Base-by-base conservation (phyloP, 2,329 filamentous ascomycete species). In the Teratosphaeria nubilosa region DNA sequence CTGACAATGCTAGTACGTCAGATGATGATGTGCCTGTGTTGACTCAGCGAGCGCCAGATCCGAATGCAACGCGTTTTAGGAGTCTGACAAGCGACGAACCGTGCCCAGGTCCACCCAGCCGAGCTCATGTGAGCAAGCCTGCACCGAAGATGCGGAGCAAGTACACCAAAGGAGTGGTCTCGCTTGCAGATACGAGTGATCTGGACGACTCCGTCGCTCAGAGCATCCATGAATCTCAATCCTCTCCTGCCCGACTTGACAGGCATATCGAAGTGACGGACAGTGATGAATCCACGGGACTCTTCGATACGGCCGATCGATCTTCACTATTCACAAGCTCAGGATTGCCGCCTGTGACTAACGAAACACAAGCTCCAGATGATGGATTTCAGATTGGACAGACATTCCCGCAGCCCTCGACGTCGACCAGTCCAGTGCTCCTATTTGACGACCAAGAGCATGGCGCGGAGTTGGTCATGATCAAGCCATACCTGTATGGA, bases 1-100 rank as follows among this genome's bases (percentile, higher is more conserved):
- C 25, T 37, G 14, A 14, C 14, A 22, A 14, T 14, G 34, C 13
- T 2, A 54, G 31, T 7, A 37, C 20, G 7, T 11, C 53, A 25
- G 20, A 14, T n/a, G 13, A 14, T n/a, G 25, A 14, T n/a, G 22
- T 37, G 53, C 5, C 22, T 30, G 13, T 34, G 14, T 14, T n/a
- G 25, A 51, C 54, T 7, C 59, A 56, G 20, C 59, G 63, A 30
- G 59, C 27, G 14, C 62, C 61, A 37, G 63, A 66, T 52, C 62
- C 66, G 2, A 56, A 56, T 32, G 65, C 65, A 30, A 53, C 55
- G 1, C 63, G 66, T 10, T 59, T 63, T 1, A 48, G n/a, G n/a
- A 48, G n/a, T 48, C 41, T 48, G 5, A 20, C 34, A 5, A 41
- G 41, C n/a, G n/a, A 48, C n/a, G 20, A 48, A 16, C n/a, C 14